These are phyloP conservation scores for Globisporangium carolinianum DNA, from an alignment of 352 stramenopile species.

Conservation along the genomic window DNA sequence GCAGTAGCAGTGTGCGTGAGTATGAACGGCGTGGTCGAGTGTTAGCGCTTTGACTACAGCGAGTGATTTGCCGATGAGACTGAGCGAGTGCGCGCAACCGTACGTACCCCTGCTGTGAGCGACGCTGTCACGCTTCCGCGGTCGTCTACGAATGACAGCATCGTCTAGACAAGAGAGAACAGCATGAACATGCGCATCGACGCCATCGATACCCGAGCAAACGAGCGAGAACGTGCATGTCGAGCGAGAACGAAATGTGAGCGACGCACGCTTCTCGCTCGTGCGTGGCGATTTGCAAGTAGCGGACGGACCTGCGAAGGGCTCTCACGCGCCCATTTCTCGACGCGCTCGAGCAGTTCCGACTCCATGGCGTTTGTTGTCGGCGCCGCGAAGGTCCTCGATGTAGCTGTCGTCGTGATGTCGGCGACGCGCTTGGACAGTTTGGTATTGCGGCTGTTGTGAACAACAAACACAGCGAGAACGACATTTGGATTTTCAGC, in stretches of 20 bases:
- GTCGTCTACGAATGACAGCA: slow-evolving; percentile 78
- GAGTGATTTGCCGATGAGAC: not conserved
- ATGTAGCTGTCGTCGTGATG: too few relatives aligned
- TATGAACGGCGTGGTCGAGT: too few relatives aligned
- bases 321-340: slow-evolving; percentile 72
- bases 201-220: too few relatives aligned
- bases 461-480: not conserved
- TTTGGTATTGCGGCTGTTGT: slow-evolving; percentile 3
- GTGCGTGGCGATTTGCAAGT: too few relatives aligned
- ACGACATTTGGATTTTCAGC: not conserved
- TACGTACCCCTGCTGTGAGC: slow-evolving; percentile 47
- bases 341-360: slow-evolving; percentile 62
- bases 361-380: slow-evolving; percentile 36
- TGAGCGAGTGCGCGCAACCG: not conserved
- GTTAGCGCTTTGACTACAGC: too few relatives aligned
- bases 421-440: too few relatives aligned
- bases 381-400: too few relatives aligned
- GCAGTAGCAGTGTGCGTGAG: too few relatives aligned
- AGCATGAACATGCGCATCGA: not conserved
- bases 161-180: slow-evolving; percentile 26
- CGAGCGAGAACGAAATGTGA: not conserved
- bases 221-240: too few relatives aligned
- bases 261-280: too few relatives aligned
- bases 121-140: slow-evolving; percentile 41
- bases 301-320: slow-evolving; percentile 34